Percentiles rank a stretch among this genome's conserved stretches.
phyloP scores from a whole-genome alignment of 768 basidiomycete genomes.

The Mycena polygramma region DNA sequence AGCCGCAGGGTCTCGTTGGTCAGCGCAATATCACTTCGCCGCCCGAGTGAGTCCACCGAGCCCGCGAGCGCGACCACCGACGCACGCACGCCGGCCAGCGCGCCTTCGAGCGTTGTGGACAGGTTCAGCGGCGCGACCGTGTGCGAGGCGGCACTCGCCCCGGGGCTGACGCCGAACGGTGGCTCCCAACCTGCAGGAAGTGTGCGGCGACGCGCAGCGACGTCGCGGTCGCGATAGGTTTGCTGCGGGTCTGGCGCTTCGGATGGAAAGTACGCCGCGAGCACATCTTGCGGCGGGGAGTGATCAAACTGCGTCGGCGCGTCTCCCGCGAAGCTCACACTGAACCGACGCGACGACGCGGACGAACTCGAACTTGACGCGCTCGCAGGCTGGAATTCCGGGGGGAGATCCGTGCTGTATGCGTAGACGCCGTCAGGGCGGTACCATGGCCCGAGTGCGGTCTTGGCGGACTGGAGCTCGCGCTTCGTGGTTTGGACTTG shows the following conservation, averaged over 20 bases:
- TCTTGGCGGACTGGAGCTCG: slow-evolving; percentile 69
- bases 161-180: slow-evolving; percentile 11
- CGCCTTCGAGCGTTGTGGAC: slow-evolving; percentile 72
- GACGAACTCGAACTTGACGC: slow-evolving; percentile 32
- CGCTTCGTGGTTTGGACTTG: slow-evolving; percentile 62
- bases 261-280: slow-evolving; percentile 53
- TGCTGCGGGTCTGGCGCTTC: slow-evolving; percentile 29
- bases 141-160: slow-evolving; percentile 1
- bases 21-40: slow-evolving; percentile 74
- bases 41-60: slow-evolving; percentile 70
- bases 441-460: slow-evolving; percentile 78
- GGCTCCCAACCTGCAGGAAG: slow-evolving; percentile 37
- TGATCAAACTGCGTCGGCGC: slow-evolving; percentile 16
- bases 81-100: slow-evolving; percentile 68
- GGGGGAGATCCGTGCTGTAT: slow-evolving; percentile 41
- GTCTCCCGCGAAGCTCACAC: slow-evolving; percentile 44
- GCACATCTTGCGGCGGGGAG: slow-evolving; percentile 31
- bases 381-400: slow-evolving; percentile 39
- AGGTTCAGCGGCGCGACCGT: slow-evolving; percentile 73
- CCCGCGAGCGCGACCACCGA: slow-evolving; percentile 71
- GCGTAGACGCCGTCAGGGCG: slow-evolving; percentile 48
- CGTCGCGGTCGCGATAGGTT: slow-evolving; percentile 16
- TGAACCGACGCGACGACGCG: slow-evolving; percentile 59
- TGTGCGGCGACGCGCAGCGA: slow-evolving; percentile 25
- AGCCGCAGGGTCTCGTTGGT: slow-evolving; percentile 79